Base-by-base conservation (phyloP, 2,329 filamentous ascomycete genomes). In the Colletotrichum cuscutae region DNA sequence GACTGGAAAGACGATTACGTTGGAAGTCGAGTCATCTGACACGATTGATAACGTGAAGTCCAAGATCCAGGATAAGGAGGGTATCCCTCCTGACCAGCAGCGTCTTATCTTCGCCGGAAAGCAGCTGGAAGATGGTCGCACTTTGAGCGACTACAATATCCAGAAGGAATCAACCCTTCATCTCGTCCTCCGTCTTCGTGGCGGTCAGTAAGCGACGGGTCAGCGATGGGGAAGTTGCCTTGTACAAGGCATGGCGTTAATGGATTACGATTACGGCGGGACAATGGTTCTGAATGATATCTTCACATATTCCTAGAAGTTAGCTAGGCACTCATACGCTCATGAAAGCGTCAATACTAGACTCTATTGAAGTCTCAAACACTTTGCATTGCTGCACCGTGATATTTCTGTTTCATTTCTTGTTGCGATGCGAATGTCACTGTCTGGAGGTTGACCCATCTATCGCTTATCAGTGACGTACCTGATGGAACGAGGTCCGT, bases 11-110 rank as follows among this genome's bases (percentile, higher is more conserved):
- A 98, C 95, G 61, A 97, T 97, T 81, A 97, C 95, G 6, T 88
- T 97, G 4, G 94, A 97, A 86, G 94, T 97, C 1, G 94, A 97
- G 83, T 95, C 93, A 0, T 94, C 91, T 1, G 95, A 97, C 79
- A 97, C 95, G 54, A 97, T 97, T 84, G 95, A 97, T 87, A 98
- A 98, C 76, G 95, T 98, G 53, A 98, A 98, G 91, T 91, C 89
- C 63, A 98, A 98, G 90, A 98, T 98, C 58, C 95, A 98, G 84
- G 95, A 98, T 81, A 98, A 98, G 90, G 95, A 98, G 85, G 95
- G 95, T 37, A 98, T 98, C 71, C 95, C 95, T 58, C 95, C 95
- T 15, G 95, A 98, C 82, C 95, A 98, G 85, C 95, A 98, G 87
- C 95, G 95, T 78, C 85, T 98, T 77, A 98, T 98, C 83, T 98